These are phyloP conservation scores for Diaporthe sp. DNA, from an alignment of 2,329 filamentous ascomycete species.

Conservation along the genomic window DNA sequence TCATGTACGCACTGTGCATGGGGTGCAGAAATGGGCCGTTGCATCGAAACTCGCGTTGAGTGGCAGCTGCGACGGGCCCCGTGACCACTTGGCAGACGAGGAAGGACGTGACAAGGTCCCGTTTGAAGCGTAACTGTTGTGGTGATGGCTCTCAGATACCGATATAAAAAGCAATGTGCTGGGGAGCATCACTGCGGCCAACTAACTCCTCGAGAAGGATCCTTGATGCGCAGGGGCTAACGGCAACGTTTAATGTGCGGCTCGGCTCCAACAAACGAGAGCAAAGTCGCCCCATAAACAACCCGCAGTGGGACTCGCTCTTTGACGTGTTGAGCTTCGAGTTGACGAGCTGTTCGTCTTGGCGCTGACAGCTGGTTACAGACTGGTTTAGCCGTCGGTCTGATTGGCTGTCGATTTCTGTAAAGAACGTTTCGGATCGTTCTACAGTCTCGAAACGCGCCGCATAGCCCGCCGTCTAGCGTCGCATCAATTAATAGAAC, in stretches of 20 bases:
- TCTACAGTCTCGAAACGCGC: slow-evolving; percentile 29
- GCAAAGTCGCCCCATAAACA: slow-evolving; percentile 23
- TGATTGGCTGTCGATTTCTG: slow-evolving; percentile 30
- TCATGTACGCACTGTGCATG: neutral
- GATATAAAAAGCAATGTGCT: slow-evolving; percentile 8
- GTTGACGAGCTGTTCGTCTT: slow-evolving; percentile 19
- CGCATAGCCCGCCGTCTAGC: slow-evolving; percentile 6
- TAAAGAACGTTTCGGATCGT: slow-evolving; percentile 28
- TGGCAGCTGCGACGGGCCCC: neutral
- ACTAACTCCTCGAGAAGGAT: neutral
- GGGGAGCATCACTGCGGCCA: neutral
- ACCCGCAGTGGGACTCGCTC: slow-evolving; percentile 20
- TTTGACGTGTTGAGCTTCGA: slow-evolving; percentile 32
- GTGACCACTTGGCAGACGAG: slow-evolving; percentile 18
- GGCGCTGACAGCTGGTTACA: slow-evolving; percentile 28
- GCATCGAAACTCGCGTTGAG: neutral
- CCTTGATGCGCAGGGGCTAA: neutral
- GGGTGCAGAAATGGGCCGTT: neutral
- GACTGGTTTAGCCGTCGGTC: slow-evolving; percentile 9
- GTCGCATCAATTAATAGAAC: slow-evolving; percentile 22
- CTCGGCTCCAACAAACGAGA: slow-evolving; percentile 20
- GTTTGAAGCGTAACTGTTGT: neutral
- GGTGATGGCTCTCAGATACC: neutral
- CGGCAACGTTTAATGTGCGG: slow-evolving; percentile 10
- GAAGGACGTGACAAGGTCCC: neutral